Evolutionary conservation across 192 early-diverging fungal species (phyloP), one percentile per base, ranked within the genome.

Genomic region (Helicostylum pulchrum): DNA sequence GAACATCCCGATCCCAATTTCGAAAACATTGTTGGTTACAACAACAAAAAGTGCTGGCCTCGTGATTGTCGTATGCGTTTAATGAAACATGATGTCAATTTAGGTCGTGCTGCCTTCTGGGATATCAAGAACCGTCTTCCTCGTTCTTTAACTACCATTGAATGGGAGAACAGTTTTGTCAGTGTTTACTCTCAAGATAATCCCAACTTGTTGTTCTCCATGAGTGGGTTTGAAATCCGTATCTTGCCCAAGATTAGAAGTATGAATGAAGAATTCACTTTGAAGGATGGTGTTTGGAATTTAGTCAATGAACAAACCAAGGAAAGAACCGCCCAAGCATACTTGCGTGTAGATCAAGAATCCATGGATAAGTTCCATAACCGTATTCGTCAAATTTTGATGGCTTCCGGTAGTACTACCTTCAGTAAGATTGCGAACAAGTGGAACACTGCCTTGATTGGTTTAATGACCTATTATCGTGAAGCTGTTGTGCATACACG

Each of bases 351-450:
- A 10, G 95, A 98, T 72, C 93, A 95, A 17, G 93, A 93, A 65
- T 88, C 89, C 23, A 80, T 97, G 73, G 86, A 93, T 75, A 83
- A 83, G 31, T 99, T 97, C 85, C 88, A 94, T 67, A 98, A 99
- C 78, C 87, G 96, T 53, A 87, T 99, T 36, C 88, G 97, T 51
- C 95, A 96, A 80, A 96, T 99, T 64, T 81, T 99, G 59, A 99
- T 99, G 97, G 88, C 95, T 5, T 93, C 91, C 10, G 97, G 97
- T 44, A 90, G 87, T 59, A 98, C 97, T 1, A 98, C 97, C 2
- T 99, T 99, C 68, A 94, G 92, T 70, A 98, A 98, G 86, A 94
- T 99, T 68, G 89, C 92, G 53, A 99, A 99, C 87, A 99, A 98
- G 78, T 94, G 82, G 77, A 92, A 92, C 71, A 90, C 87, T n/a